These are phyloP conservation scores for Fusarium hostae DNA, from an alignment of 2,329 filamentous ascomycete species.

Conservation along the genomic window DNA sequence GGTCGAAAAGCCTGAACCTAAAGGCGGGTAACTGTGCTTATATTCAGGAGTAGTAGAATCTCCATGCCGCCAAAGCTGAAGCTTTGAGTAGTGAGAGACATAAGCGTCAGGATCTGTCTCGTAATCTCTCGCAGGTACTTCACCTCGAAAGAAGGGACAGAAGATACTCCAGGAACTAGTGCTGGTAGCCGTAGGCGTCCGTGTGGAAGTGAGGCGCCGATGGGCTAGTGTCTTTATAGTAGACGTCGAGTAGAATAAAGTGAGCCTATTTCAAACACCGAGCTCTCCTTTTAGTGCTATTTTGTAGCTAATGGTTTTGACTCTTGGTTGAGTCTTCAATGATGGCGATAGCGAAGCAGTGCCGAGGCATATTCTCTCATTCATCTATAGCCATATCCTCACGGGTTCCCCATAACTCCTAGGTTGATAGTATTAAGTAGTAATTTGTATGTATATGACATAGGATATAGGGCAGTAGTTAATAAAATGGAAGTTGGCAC, in stretches of 20 bases:
- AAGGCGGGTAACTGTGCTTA: too few species aligned
- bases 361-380: not conserved
- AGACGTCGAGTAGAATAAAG: too few species aligned
- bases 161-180: not conserved
- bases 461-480: too few species aligned
- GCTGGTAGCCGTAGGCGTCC: not conserved
- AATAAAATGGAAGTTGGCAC: accelerated
- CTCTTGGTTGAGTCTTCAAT: not conserved
- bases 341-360: not conserved
- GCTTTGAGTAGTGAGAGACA: not conserved
- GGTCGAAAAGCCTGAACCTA: not conserved
- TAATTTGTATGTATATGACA: not conserved
- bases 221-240: not conserved
- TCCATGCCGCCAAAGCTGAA: too few species aligned
- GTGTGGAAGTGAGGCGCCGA: not conserved
- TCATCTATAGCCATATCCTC: too few species aligned
- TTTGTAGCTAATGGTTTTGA: not conserved
- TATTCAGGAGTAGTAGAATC: not conserved
- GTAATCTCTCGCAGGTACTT: not conserved
- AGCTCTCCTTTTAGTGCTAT: not conserved
- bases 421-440: too few species aligned
- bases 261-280: too few species aligned
- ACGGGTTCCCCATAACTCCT: not conserved
- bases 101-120: not conserved
- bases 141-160: too few species aligned